These are phyloP conservation scores for Kodamaea lidongshanica DNA, from an alignment of 805 yeast genomes.

Conservation along the genomic window DNA sequence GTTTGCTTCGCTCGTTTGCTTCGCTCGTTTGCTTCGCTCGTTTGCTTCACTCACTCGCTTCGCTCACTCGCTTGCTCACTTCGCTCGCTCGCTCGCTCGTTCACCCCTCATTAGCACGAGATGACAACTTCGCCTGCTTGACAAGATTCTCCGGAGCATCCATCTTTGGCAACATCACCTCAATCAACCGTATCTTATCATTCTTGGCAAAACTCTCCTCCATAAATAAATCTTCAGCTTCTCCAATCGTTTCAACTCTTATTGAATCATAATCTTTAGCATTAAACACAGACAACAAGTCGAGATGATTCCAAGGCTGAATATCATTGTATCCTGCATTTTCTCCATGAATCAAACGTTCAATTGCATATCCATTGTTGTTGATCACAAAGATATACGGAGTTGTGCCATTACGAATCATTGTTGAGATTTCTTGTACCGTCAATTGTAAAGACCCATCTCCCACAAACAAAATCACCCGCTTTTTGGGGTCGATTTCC, in stretches of 20 bases:
- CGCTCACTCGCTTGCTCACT: too few relatives aligned
- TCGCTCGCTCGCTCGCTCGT: too few relatives aligned
- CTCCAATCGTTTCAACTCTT: constrained; percentile 13
- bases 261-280: constrained; percentile 14
- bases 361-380: constrained; percentile 20
- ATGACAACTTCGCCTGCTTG: constrained; percentile 31
- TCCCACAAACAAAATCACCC: constrained; percentile 19
- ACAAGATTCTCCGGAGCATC: constrained; percentile 18
- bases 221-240: constrained; percentile 12
- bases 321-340: constrained; percentile 16
- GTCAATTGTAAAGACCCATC: constrained; percentile 21
- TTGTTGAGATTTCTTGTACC: constrained; percentile 19
- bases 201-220: constrained; percentile 12
- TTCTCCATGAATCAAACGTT: constrained; percentile 17
- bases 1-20: too few relatives aligned
- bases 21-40: too few relatives aligned
- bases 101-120: constrained; percentile 21
- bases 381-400: constrained; percentile 17
- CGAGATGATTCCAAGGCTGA: constrained; percentile 17
- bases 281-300: constrained; percentile 12
- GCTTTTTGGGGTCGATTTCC: constrained; percentile 22
- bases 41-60: too few relatives aligned
- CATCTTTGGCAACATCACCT: constrained; percentile 16
- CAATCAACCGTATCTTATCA: constrained; percentile 16
- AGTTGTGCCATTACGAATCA: constrained; percentile 12